Evolutionary conservation across 1,284 basidiomycete species (phyloP).

Genomic region (Gymnopus androsaceus): DNA sequence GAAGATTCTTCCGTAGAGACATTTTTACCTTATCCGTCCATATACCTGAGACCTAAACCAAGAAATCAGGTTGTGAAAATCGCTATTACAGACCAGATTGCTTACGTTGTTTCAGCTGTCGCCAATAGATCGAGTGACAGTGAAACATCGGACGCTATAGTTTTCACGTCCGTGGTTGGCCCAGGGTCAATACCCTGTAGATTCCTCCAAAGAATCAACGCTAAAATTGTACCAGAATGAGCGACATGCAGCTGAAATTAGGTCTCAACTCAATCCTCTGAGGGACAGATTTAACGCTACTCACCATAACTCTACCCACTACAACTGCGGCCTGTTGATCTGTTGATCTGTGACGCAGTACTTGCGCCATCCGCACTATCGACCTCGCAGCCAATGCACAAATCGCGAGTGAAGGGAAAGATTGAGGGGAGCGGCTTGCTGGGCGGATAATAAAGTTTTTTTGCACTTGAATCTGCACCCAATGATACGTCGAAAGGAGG

Average conservation of each 20-base stretch:
- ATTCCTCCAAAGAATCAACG: conserved; percentile 10
- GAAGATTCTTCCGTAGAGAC: background rate
- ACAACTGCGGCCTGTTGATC: background rate
- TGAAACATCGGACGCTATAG: background rate
- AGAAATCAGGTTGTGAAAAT: background rate
- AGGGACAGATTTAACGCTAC: too few species aligned
- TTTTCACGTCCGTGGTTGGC: background rate
- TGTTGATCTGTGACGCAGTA: background rate
- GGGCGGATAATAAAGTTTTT: background rate
- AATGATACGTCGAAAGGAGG: conserved; percentile 49
- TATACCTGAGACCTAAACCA: background rate
- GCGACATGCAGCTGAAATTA: conserved; percentile 2
- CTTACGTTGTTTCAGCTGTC: background rate
- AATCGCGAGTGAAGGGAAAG: background rate
- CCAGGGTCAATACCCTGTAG: background rate
- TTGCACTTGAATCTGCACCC: conserved; percentile 17
- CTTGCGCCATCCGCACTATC: background rate
- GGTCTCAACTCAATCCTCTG: too few species aligned
- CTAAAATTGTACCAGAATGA: background rate
- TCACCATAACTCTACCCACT: background rate
- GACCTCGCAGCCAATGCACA: background rate
- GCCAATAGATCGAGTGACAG: background rate
- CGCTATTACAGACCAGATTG: background rate
- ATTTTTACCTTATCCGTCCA: background rate
- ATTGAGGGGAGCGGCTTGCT: background rate